phyloP scores from a whole-genome alignment of 805 yeast species.

The Maudiozyma turicensis region DNA sequence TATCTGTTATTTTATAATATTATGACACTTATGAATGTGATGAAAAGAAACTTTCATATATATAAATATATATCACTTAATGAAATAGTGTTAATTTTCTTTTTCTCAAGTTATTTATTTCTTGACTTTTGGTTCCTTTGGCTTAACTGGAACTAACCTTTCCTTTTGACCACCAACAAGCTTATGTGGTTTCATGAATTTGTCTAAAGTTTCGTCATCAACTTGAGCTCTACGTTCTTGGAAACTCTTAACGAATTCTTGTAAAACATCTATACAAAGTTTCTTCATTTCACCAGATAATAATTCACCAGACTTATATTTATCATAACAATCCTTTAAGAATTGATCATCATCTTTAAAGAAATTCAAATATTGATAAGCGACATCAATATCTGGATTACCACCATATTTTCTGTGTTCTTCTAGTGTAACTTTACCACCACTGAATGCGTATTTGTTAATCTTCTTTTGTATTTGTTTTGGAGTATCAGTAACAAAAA shows the following conservation, averaged over 20 bases:
- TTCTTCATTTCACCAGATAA: conserved; percentile 92
- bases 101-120: conserved; percentile 1
- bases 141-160: conserved; percentile 63
- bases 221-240: conserved; percentile 68
- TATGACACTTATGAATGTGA: no score
- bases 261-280: conserved; percentile 69
- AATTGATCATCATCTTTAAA: conserved; percentile 83
- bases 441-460: conserved; percentile 93
- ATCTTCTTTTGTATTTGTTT: conserved; percentile 88
- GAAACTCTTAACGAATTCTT: conserved; percentile 68
- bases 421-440: conserved; percentile 80
- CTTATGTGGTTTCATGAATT: conserved; percentile 79
- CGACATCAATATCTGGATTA: conserved; percentile 89
- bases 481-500: conserved; percentile 90
- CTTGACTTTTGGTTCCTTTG: conserved; percentile 34
- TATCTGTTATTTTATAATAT: background rate
- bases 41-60: background rate
- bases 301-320: conserved; percentile 70
- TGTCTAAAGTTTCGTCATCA: conserved; percentile 47
- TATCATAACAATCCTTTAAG: conserved; percentile 48
- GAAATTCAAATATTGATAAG: conserved; percentile 86
- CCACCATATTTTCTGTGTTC: conserved; percentile 90
- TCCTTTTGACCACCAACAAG: conserved; percentile 65
- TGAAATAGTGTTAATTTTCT: background rate
- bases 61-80: background rate